Percentiles rank a stretch among this genome's conserved stretches.
Evolutionary conservation across 2,329 filamentous ascomycete species (phyloP).

Genomic region (Eurotiales sp.): DNA sequence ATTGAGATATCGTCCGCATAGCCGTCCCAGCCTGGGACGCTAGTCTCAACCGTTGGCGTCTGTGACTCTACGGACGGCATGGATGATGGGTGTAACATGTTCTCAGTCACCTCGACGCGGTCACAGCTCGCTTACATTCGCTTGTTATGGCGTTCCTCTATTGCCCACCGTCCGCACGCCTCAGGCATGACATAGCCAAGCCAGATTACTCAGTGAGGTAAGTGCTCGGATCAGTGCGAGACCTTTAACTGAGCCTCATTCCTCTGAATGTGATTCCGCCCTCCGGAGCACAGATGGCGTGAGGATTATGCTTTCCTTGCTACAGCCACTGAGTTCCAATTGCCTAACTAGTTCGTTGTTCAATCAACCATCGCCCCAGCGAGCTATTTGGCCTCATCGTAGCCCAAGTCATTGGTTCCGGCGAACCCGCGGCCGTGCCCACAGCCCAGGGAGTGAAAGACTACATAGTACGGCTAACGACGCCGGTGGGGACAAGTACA

Average conservation of each 20-base stretch:
- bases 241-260: background rate
- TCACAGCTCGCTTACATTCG: background rate
- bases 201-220: background rate
- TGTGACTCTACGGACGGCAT: no score
- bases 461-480: no score
- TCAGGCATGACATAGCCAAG: background rate
- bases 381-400: no score
- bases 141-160: background rate
- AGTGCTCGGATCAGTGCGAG: background rate
- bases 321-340: no score
- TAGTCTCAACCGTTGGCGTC: background rate
- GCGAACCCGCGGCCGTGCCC: conserved; percentile 8
- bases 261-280: no score
- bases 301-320: background rate
- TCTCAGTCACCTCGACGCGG: background rate
- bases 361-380: no score
- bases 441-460: no score
- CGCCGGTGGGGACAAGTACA: no score
- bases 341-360: no score
- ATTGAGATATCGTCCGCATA: conserved; percentile 1
- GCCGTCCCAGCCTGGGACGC: conserved; percentile 1
- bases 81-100: background rate
- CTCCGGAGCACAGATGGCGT: no score
- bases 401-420: no score
- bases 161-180: background rate